phyloP scores from a whole-genome alignment of 2,329 filamentous ascomycete species.

The Aspergillus fumigatiaffinis region DNA sequence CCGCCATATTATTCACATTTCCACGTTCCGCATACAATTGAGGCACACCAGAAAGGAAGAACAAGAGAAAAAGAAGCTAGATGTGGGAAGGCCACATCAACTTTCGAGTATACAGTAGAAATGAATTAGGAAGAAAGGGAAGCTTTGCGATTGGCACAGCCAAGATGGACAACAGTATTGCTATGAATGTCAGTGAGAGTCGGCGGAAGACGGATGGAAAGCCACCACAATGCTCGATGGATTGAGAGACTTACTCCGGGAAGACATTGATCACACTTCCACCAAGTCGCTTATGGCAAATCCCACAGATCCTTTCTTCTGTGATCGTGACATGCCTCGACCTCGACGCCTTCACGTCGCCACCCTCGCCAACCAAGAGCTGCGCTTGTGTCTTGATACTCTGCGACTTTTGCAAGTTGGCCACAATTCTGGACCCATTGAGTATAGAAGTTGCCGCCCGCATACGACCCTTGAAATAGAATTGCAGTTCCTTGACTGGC shows the following conservation, averaged over 20 bases:
- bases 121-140: slow-evolving; percentile 17
- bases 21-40: slow-evolving; percentile 4
- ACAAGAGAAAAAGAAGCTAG: slow-evolving; percentile 14
- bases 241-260: slow-evolving; percentile 61
- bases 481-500: slow-evolving; percentile 73
- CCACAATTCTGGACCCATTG: slow-evolving; percentile 74
- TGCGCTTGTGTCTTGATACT: slow-evolving; percentile 71
- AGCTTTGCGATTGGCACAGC: slow-evolving; percentile 57
- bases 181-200: slow-evolving; percentile 27
- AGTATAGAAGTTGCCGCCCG: slow-evolving; percentile 77
- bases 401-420: slow-evolving; percentile 71
- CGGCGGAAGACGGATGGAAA: slow-evolving; percentile 3
- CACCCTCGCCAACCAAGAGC: slow-evolving; percentile 68
- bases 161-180: slow-evolving; percentile 70
- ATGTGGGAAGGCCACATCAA: slow-evolving; percentile 8
- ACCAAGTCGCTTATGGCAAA: slow-evolving; percentile 89
- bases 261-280: slow-evolving; percentile 87
- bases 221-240: neutral
- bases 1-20: slow-evolving; percentile 13
- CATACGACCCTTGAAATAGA: slow-evolving; percentile 89
- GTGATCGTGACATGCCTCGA: slow-evolving; percentile 72
- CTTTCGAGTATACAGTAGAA: slow-evolving; percentile 12
- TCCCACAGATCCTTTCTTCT: slow-evolving; percentile 84
- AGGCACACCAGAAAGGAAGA: slow-evolving; percentile 7
- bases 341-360: slow-evolving; percentile 48